A percentile compares a stretch with the other conserved stretches of the same genome.
phyloP scores from a whole-genome alignment of 1,139 yeast genomes.

The Yamadazyma sp. region DNA sequence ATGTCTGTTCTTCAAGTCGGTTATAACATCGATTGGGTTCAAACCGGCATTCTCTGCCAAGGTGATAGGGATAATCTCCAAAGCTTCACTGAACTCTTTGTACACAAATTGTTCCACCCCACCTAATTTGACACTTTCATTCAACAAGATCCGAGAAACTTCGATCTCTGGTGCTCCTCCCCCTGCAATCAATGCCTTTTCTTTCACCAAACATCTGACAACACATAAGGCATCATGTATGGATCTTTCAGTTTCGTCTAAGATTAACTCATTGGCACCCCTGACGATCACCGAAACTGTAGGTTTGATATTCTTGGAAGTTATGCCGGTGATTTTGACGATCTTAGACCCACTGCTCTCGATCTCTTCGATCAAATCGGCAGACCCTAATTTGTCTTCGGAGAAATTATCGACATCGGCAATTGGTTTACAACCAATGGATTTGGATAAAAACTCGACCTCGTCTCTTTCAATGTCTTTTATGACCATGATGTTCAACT shows the following conservation, averaged over 20 bases:
- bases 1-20: slow-evolving; percentile 90
- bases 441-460: slow-evolving; percentile 87
- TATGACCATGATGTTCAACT: slow-evolving; percentile 88
- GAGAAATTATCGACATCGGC: slow-evolving; percentile 92
- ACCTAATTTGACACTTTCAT: slow-evolving; percentile 73
- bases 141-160: slow-evolving; percentile 75
- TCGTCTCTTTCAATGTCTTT: slow-evolving; percentile 97
- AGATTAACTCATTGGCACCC: slow-evolving; percentile 87
- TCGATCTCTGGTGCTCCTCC: slow-evolving; percentile 99
- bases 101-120: slow-evolving; percentile 96
- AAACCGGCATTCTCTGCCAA: slow-evolving; percentile 97
- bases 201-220: slow-evolving; percentile 90
- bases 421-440: slow-evolving; percentile 92
- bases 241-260: slow-evolving; percentile 96
- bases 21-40: slow-evolving; percentile 90
- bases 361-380: slow-evolving; percentile 88
- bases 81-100: slow-evolving; percentile 93
- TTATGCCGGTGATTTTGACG: slow-evolving; percentile 85
- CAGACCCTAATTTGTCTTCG: slow-evolving; percentile 89
- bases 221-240: slow-evolving; percentile 97
- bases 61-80: slow-evolving; percentile 95
- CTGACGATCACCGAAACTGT: slow-evolving; percentile 91
- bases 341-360: slow-evolving; percentile 93
- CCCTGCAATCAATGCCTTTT: slow-evolving; percentile 93
- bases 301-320: slow-evolving; percentile 56